phyloP scores from a whole-genome alignment of 106 monocot genomes.

The Dendrobium chrysotoxum region DNA sequence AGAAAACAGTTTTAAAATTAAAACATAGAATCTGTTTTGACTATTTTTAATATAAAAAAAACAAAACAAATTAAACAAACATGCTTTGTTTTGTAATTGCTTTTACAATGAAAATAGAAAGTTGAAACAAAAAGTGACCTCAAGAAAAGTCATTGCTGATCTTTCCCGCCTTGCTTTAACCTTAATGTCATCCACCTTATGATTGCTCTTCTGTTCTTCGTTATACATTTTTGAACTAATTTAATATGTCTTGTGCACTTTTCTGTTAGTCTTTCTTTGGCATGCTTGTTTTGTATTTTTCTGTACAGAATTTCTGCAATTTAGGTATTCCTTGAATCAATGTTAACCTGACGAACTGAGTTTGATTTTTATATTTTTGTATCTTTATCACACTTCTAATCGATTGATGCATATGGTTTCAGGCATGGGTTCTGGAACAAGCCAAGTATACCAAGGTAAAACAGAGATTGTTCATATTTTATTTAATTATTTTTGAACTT shows the following conservation, averaged over 20 bases:
- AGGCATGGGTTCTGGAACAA: conserved; percentile 9
- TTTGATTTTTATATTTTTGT: background rate
- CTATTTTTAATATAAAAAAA: too few relatives aligned
- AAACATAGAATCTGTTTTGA: too few relatives aligned
- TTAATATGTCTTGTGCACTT: background rate
- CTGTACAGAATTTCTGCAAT: background rate
- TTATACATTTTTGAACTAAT: background rate
- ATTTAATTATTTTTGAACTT: background rate
- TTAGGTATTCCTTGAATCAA: background rate
- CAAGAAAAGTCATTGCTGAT: background rate
- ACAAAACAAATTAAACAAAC: too few relatives aligned
- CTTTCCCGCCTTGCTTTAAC: background rate
- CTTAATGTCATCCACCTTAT: background rate
- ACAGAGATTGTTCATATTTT: background rate
- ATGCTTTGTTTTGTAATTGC: too few relatives aligned
- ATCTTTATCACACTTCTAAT: conserved; percentile 1
- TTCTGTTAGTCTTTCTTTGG: background rate
- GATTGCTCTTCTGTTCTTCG: background rate
- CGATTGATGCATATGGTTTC: background rate
- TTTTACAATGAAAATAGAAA: too few relatives aligned
- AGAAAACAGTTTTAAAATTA: too few relatives aligned
- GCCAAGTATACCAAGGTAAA: conserved; percentile 12
- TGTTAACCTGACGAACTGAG: background rate
- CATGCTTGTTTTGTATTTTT: background rate
- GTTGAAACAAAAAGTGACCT: too few relatives aligned